phyloP scores from a whole-genome alignment of 441 rosid species.

The Bruguiera hainesii region DNA sequence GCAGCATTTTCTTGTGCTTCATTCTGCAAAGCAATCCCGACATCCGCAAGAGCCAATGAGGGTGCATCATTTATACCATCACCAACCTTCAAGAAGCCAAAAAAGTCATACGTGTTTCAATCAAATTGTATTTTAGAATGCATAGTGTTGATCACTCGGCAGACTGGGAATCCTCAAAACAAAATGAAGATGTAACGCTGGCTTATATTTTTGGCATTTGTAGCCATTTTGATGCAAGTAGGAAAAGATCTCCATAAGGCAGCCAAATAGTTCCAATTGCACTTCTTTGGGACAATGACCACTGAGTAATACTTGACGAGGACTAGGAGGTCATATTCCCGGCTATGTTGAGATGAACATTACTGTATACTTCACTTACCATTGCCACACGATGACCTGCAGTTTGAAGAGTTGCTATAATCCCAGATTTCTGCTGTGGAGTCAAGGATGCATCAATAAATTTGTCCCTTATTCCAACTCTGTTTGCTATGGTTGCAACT shows the following conservation, averaged over 20 bases:
- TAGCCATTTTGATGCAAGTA: too few species aligned
- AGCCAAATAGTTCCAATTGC: not conserved
- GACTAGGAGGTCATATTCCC: not conserved
- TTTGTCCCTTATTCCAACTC: conserved; percentile 63
- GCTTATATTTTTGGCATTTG: too few species aligned
- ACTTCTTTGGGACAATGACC: not conserved
- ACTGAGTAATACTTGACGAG: too few species aligned
- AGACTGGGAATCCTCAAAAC: not conserved
- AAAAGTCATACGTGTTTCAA: conserved; percentile 13
- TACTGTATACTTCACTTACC: conserved; percentile 37
- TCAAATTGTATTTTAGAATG: not conserved
- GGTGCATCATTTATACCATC: conserved; percentile 99
- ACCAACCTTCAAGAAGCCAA: conserved; percentile 57
- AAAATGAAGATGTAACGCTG: too few species aligned
- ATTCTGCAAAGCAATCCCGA: conserved; percentile 81
- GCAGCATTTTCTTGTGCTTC: conserved; percentile 95
- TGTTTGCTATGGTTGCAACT: conserved; percentile 73
- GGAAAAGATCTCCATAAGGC: not conserved
- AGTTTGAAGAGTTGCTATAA: conserved; percentile 70
- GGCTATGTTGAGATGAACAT: not conserved
- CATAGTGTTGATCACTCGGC: not conserved
- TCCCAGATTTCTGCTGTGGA: conserved; percentile 68
- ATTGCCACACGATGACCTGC: conserved; percentile 85
- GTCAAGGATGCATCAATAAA: conserved; percentile 64
- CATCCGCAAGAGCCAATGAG: conserved; percentile 89